Evolutionary conservation across 2,329 filamentous ascomycete species (phyloP), one percentile per base, ranked within the genome.

Genomic region (Fusarium sp.): DNA sequence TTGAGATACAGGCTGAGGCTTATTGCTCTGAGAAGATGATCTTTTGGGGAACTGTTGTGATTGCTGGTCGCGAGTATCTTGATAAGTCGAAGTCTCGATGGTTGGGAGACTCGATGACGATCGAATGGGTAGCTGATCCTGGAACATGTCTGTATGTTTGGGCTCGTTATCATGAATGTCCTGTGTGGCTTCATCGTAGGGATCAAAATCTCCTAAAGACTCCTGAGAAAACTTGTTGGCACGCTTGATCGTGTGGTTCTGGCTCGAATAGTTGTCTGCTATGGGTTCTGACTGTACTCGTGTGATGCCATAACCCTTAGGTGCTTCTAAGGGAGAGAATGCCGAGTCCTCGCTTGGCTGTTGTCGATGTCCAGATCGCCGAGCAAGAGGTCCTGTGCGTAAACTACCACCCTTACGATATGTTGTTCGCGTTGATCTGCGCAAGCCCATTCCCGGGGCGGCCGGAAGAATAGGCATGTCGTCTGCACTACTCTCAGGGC

Each of bases 371-470:
- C 85, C 85, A 44, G 89, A 84, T 39, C 95, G 88, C 78, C 93
- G 93, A 2, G 93, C 92, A 71, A 94, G 91, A 1, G 92, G 89
- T 5, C 92, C 92, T 70, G 91, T 93, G 51, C 92, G 91, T 66
- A 97, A 79, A 81, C 95, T 98, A 34, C 95, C 95, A 60, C 93
- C 86, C 73, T 90, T 93, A 74, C 95, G 86, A 78, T 98, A 98
- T 26, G 93, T 95, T 7, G 96, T 99, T 56, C 93, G 88, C 20
- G 94, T 99, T 14, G 96, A 98, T 66, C 96, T 89, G 72, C 96
- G 91, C 49, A 99, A 82, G 33, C 93, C 93, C 78, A 91, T 90
- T 5, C 93, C 93, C 2, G 90, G 90, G 20, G 91, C 90, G 59
- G 91, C 88, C 2, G 94, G 92, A 42, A 98, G 82, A 68, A 98